Base-by-base conservation (phyloP, 169 alveolate species). In the Plasmodium coatneyi region DNA sequence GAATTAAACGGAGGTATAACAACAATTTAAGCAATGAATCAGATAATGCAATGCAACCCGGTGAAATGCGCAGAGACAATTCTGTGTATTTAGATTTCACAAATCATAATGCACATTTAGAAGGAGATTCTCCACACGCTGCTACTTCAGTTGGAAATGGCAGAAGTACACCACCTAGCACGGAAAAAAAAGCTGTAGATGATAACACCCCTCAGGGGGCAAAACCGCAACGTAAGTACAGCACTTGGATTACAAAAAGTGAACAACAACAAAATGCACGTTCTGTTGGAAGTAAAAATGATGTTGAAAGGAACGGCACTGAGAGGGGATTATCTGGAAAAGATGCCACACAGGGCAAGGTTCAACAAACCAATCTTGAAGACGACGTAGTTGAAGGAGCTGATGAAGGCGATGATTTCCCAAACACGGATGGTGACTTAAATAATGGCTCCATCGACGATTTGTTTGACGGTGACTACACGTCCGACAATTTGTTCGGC, bases 21-120 rank as follows among this genome's bases (percentile, higher is more conserved):
- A 46, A 4, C 80, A 60, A 83, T 83, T 83, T 71, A 70, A 83
- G 72, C 43, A 28, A 36, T 36, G 52, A 10, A 32, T 41, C 52
- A 30, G 12, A 28, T 49, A 41, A 16, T 14, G 30, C 32, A 19
- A 39, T 83, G 36, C 41, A 83, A 36, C 34, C 60, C 22, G 74
- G 43, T 32, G 81, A 70, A 41, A 22, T 28, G 19, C 39, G 32
- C 7, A 81, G 72, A 70, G 34, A 30, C 81, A 39, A 46, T 39
- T n/a, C 32, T 49, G 46, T 54, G 7, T 28, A 80, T 22, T 80
- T 54, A 43, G 56, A 54, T 80, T 80, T 3, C 39, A 19, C 78
- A 19, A 19, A 52, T 12, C n/a, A 49, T 14, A 54, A 49, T 30
- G 46, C 30, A 46, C 19, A 52, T 80, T 54, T 22, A 19, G 34